Percentiles rank a stretch among this genome's conserved stretches.
Conservation (phyloP, 495 filamentous ascomycete species). For the Penicillium taxi region DNA sequence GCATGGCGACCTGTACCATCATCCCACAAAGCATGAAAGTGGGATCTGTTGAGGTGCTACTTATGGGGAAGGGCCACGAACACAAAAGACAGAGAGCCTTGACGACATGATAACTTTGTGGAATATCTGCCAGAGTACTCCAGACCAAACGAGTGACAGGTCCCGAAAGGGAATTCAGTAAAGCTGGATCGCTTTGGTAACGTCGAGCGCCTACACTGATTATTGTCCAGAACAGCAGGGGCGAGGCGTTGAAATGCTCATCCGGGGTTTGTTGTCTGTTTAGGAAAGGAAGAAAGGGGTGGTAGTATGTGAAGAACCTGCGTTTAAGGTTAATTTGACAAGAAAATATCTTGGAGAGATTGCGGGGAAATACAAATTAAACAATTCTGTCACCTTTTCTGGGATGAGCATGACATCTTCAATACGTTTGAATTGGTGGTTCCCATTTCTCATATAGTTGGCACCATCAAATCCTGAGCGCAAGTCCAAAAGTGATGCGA, state of each 20-base stretch:
- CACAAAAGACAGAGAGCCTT: conserved; percentile 86
- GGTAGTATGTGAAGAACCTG: conserved; percentile 70
- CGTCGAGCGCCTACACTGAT: conserved; percentile 74
- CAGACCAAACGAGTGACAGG: conserved; percentile 72
- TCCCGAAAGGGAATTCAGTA: conserved; percentile 61
- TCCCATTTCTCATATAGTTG: conserved; percentile 39
- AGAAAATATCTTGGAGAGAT: background rate
- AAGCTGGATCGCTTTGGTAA: conserved; percentile 53
- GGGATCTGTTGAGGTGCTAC: conserved; percentile 76
- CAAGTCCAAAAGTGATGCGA: conserved; percentile 72
- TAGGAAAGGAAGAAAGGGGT: conserved; percentile 79
- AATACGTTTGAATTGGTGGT: conserved; percentile 44
- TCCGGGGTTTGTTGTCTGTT: conserved; percentile 63
- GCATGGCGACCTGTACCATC: conserved; percentile 90
- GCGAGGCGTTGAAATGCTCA: conserved; percentile 63
- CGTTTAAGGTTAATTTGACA: conserved; percentile 8
- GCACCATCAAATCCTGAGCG: conserved; percentile 47
- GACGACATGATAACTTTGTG: conserved; percentile 82
- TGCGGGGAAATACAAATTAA: conserved; percentile 49
- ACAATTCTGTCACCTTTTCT: conserved; percentile 66
- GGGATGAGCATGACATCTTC: conserved; percentile 67
- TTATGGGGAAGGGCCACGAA: conserved; percentile 84
- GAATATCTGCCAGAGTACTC: conserved; percentile 72
- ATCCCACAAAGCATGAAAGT: conserved; percentile 85
- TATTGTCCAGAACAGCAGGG: conserved; percentile 81